Percentiles rank a stretch among this genome's conserved stretches.
Evolutionary conservation across 805 yeast species (phyloP).

Genomic region (Ogataea angusta): DNA sequence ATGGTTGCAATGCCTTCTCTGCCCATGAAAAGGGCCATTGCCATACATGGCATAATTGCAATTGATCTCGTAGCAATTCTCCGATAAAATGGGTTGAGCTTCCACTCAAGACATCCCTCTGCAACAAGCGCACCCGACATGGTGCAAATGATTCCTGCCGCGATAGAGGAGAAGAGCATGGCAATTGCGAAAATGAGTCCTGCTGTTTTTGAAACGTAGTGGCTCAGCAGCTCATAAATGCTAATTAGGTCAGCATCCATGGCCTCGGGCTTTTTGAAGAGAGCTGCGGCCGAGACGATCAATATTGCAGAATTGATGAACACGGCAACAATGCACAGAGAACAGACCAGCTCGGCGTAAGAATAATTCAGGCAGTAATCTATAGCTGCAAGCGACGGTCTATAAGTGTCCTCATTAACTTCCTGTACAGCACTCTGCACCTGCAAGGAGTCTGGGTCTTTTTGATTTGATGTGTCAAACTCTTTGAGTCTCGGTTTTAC

Average conservation of each 20-base stretch:
- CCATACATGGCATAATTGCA: conserved; percentile 77
- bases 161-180: conserved; percentile 77
- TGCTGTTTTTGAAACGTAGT: conserved; percentile 65
- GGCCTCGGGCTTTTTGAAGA: conserved; percentile 69
- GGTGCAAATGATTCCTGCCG: conserved; percentile 91
- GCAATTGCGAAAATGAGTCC: conserved; percentile 87
- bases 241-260: conserved; percentile 78
- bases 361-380: conserved; percentile 69
- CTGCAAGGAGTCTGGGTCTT: conserved; percentile 15
- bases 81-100: conserved; percentile 73
- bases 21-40: conserved; percentile 70
- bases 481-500: conserved; percentile 83
- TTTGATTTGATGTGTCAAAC: conserved; percentile 49
- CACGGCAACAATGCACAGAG: conserved; percentile 75
- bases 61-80: conserved; percentile 73
- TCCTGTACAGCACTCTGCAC: conserved; percentile 21
- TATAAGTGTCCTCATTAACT: conserved; percentile 44
- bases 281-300: conserved; percentile 76
- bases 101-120: conserved; percentile 89
- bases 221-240: conserved; percentile 61
- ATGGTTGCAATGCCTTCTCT: conserved; percentile 67
- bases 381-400: conserved; percentile 73
- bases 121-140: conserved; percentile 91
- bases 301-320: conserved; percentile 84
- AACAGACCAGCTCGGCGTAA: conserved; percentile 62